Percentiles rank a stretch among this genome's conserved stretches.
Evolutionary conservation across 352 stramenopile species (phyloP).

Genomic region (Pythium diclinum): DNA sequence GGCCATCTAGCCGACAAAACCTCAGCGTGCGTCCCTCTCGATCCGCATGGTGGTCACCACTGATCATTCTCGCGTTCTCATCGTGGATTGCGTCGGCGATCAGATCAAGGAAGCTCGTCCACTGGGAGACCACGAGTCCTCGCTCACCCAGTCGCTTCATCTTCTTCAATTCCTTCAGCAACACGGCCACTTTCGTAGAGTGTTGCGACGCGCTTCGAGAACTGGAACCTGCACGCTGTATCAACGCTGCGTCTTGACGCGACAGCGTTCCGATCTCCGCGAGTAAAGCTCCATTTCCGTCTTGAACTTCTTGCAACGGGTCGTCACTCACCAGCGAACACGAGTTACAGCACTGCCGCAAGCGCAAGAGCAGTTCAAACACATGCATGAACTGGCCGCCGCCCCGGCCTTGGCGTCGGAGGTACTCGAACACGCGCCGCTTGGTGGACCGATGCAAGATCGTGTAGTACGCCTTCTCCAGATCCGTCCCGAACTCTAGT

Average conservation of each 20-base stretch:
- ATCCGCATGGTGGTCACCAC: conserved; percentile 14
- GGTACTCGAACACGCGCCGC: conserved; percentile 72
- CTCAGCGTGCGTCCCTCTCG: conserved; percentile 12
- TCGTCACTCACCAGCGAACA: conserved; percentile 59
- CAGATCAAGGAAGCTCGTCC: conserved; percentile 82
- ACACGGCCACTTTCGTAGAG: conserved; percentile 62
- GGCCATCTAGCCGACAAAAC: conserved; percentile 51
- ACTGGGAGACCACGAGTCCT: conserved; percentile 87
- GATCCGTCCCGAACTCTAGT: conserved; percentile 59
- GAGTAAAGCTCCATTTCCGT: conserved; percentile 26
- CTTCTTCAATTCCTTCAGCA: conserved; percentile 49
- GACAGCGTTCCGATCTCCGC: conserved; percentile 22
- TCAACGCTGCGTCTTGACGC: conserved; percentile 25
- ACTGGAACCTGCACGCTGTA: conserved; percentile 29
- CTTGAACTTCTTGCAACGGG: conserved; percentile 38
- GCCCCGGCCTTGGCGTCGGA: conserved; percentile 32
- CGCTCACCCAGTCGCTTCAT: conserved; percentile 49
- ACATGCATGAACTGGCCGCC: conserved; percentile 82
- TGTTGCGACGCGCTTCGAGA: background rate
- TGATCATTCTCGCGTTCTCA: conserved; percentile 36
- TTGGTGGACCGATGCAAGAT: conserved; percentile 81
- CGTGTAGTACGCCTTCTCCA: conserved; percentile 76
- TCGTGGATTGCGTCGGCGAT: conserved; percentile 36
- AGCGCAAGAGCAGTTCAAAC: conserved; percentile 84
- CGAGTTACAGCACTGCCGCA: conserved; percentile 84